Evolutionary conservation across 257 asterid species (phyloP), one percentile per base, ranked within the genome.

Genomic region (Paraleonurus japonicus): DNA sequence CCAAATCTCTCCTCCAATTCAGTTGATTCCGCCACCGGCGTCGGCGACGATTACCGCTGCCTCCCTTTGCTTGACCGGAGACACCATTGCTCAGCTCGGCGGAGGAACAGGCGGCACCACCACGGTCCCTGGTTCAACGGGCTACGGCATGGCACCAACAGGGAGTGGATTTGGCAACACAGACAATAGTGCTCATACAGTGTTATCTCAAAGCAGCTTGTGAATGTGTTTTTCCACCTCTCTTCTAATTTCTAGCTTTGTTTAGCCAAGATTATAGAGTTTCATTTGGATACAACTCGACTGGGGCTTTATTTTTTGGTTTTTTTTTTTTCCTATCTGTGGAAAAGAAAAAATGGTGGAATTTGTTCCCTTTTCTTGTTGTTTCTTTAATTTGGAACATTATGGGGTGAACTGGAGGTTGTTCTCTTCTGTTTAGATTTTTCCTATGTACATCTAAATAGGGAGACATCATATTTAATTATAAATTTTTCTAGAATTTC

Each of bases 51-150:
- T n/a, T n/a, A 83, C 90, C 55, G 83, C 90, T 75, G 84, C 90
- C 65, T 65, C 85, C 22, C 87, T 89, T 45, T 82, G 87, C 69
- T 78, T 89, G 67, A 80, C 90, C 65, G 96, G 96, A n/a, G 96
- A 89, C 84, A 84, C 96, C 83, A 71, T 86, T 17, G 95, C 96
- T 58, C 96, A 90, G 83, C 80, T 60, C 15, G 13, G 70, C 23
- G 78, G 79, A 70, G 75, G 75, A 75, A 69, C 60, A 0, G 75
- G 75, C 24, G 76, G 78, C 71, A 7, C 70, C 53, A 48, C 78
- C 69, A 41, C 69, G 65, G 0, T 72, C 19, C 81, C 83, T 0
- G 86, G 86, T 4, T 32, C 81, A 1, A 67, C 67, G 0, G 61
- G 48, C 2, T 15, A 67, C 16, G 67, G 84, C 58, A 51, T 77